Evolutionary conservation across 768 basidiomycete genomes (phyloP), one percentile per base, ranked within the genome.

Genomic region (Mycena vitilis): DNA sequence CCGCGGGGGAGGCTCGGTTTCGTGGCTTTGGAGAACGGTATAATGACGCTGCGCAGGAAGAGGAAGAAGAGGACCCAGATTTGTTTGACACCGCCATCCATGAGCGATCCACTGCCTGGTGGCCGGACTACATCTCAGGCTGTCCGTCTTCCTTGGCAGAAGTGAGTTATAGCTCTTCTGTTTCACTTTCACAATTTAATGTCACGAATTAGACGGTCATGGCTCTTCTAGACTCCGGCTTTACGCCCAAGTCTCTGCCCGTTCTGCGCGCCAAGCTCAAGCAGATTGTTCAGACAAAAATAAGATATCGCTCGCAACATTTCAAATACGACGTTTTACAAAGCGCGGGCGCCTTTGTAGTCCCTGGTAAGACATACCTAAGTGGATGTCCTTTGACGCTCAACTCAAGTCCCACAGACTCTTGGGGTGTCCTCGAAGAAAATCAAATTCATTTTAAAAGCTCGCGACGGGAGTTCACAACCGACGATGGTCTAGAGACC

Each of bases 401-500:
- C 40, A 44, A 30, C 5, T 30, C 30, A 34, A 70, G 53, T 66
- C 23, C 18, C 4, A 10, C 37, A 92, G 91, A 92, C 75, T 84
- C 84, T 2, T 77, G 68, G 59, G 85, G 85, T 20, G 81, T 86
- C 2, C 71, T 92, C 15, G 80, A 82, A 37, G 81, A 84, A 13
- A 84, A 86, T 11, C 86, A 92, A 68, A 83, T 92, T 0, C 86
- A 89, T 44, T 80, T 91, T 56, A 88, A 86, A 69, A 83, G 83
- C 30, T 87, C 87, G 1, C 67, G 74, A 11, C 76, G 81, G 0
- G 81, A 82, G 44, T 79, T 92, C 37, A 64, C 74, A 12, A 80
- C 73, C 6, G 60, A 65, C 9, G 82, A 87, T 71, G 88, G 85
- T 2, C 75, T 81, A 0, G 76, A 78, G 36, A 85, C 84, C 0